Conservation (phyloP, 1,284 basidiomycete species). For the Athelia psychrophila region DNA sequence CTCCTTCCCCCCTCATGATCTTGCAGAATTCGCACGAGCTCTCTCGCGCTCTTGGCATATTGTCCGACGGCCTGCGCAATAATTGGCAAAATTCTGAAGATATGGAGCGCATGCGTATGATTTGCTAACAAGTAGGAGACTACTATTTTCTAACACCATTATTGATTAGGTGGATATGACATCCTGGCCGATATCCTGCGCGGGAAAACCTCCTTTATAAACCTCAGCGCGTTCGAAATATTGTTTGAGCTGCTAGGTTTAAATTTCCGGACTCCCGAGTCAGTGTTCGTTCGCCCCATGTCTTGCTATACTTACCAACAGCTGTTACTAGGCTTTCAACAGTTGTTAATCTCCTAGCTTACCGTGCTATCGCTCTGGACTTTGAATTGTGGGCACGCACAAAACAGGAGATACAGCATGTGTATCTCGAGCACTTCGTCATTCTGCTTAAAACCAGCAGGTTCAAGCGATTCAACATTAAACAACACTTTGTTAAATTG, state of each 20-base stretch:
- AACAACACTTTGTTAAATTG: conserved; percentile 67
- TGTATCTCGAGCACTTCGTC: conserved; percentile 80
- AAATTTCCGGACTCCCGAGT: conserved; percentile 81
- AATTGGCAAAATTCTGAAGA: conserved; percentile 93
- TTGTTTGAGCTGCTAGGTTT: conserved; percentile 85
- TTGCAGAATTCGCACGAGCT: conserved; percentile 69
- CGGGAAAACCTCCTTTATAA: conserved; percentile 73
- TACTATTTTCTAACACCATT: conserved; percentile 8
- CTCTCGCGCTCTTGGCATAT: conserved; percentile 66
- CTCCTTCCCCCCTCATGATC: conserved; percentile 1
- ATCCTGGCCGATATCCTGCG: conserved; percentile 76
- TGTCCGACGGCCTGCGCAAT: conserved; percentile 75
- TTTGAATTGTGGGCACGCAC: conserved; percentile 88
- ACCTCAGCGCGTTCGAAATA: conserved; percentile 72
- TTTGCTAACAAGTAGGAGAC: not conserved
- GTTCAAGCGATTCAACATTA: conserved; percentile 72
- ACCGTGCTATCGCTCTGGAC: conserved; percentile 82
- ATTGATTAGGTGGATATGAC: conserved; percentile 76
- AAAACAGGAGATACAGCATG: conserved; percentile 63
- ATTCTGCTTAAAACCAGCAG: conserved; percentile 72
- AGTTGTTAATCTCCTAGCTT: conserved; percentile 80
- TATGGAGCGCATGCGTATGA: conserved; percentile 80
- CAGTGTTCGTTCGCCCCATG: conserved; percentile 22
- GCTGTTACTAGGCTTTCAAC: conserved; percentile 63
- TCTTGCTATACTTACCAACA: conserved; percentile 1